Percentiles rank a stretch among this genome's conserved stretches.
Conservation (phyloP, 2,329 filamentous ascomycete genomes). For the Paramyrothecium roridum region DNA sequence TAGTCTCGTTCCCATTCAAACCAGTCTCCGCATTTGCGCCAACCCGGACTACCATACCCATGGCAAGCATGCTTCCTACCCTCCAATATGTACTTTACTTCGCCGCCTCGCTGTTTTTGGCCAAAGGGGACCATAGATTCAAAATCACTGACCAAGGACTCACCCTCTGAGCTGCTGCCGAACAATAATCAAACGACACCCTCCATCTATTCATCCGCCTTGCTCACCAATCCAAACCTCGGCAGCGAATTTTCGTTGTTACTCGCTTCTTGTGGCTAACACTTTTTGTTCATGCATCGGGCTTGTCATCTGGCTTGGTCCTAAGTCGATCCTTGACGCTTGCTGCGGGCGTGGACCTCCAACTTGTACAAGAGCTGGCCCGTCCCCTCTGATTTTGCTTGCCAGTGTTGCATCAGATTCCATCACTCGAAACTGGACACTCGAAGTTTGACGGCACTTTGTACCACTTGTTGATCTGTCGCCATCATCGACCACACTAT, state of each 20-base stretch:
- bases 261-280: background rate
- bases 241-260: background rate
- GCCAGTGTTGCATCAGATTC: background rate
- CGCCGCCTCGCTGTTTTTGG: background rate
- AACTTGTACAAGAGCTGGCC: background rate
- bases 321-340: background rate
- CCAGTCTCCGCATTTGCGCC: constrained; percentile 22
- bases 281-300: background rate
- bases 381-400: background rate
- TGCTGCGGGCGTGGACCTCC: background rate
- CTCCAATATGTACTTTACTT: background rate
- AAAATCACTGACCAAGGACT: background rate
- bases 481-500: background rate
- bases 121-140: background rate
- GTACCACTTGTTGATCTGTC: background rate
- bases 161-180: background rate
- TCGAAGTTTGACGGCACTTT: background rate
- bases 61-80: background rate
- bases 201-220: background rate
- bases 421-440: background rate
- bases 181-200: background rate
- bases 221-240: too few species aligned
- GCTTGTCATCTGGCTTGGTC: background rate
- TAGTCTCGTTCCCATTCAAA: constrained; percentile 21
- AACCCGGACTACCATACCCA: background rate